Evolutionary conservation across 2,329 filamentous ascomycete species (phyloP), one percentile per base, ranked within the genome.

Genomic region (Aspergillus neoniger): DNA sequence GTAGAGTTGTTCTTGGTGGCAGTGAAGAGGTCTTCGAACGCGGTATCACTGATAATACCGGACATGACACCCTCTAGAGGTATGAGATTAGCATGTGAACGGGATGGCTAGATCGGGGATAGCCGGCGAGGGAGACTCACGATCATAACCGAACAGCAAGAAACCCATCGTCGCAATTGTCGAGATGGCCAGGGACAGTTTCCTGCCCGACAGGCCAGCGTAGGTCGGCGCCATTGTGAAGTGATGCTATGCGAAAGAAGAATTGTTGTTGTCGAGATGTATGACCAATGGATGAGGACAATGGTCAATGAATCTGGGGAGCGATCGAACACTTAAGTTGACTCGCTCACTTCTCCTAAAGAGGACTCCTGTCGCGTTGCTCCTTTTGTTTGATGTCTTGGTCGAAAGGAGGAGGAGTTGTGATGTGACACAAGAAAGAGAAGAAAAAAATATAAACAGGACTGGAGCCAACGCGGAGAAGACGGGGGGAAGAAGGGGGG

Each of bases 121-220:
- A 14, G 15, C 32, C 38, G 23, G 43, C 39, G 19, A 58, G 53
- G 23, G 14, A 41, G 12, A 71, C 76, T 65, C 68, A 80, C 77
- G 84, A 61, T 86, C 83, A 68, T 85, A 86, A 58, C 83, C 83
- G 62, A 85, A 86, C n/a, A 85, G 79, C 28, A 87, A 71, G 76
- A 88, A 87, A 21, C 85, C 86, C 53, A 85, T 86, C 0, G 86
- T 88, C 4, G 86, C 85, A 25, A 89, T 81, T n/a, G 82, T 81
- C 1, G 87, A 87, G 50, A 89, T 81, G 41, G 82, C 77, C 62
- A 87, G 67, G 17, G 82, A 84, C 56, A 89, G 79, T 39, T 76
- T 78, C 65, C 78, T 80, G 71, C 87, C 87, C 38, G 82, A 83
- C 61, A 88, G 78, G 73, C 86, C 86, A 71, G 84, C 82, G 70